A percentile compares a stretch with the other conserved stretches of the same genome.
These are phyloP conservation scores for Tagetes patula DNA, from an alignment of 129 eudicot species.

Conservation along the genomic window DNA sequence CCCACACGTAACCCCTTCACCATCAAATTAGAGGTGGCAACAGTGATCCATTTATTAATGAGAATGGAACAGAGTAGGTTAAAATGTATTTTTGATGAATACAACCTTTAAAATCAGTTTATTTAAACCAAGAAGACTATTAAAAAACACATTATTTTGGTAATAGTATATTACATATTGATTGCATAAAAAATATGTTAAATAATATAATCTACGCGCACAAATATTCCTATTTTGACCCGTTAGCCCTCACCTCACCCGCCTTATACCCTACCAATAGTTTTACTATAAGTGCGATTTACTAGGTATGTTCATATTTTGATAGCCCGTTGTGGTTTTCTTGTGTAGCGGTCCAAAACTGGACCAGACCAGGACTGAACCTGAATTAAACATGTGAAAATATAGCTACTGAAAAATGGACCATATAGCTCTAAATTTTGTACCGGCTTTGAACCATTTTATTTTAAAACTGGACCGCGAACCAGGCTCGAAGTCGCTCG, in stretches of 20 bases:
- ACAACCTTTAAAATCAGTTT: not conserved
- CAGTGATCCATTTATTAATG: too few species aligned
- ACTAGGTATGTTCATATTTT: too few species aligned
- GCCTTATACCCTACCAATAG: too few species aligned
- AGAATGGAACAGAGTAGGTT: not conserved
- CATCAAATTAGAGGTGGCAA: not conserved
- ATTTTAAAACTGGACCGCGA: not conserved
- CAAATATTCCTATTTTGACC: too few species aligned
- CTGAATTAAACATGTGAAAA: not conserved
- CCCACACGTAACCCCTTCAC: not conserved
- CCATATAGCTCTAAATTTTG: not conserved
- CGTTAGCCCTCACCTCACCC: too few species aligned
- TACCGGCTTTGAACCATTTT: not conserved
- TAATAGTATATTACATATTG: not conserved
- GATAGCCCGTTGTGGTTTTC: too few species aligned
- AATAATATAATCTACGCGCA: too few species aligned
- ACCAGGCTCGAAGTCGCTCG: not conserved
- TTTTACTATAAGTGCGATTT: too few species aligned
- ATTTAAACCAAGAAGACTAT: not conserved
- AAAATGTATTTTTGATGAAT: too few species aligned
- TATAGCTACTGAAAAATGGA: not conserved
- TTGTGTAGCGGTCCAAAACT: not conserved
- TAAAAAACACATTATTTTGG: too few species aligned
- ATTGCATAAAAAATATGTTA: too few species aligned
- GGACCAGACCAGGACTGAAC: not conserved